Conservation (phyloP, 225 moss, liverwort and hornwort species). For the Takakia lepidozioides region DNA sequence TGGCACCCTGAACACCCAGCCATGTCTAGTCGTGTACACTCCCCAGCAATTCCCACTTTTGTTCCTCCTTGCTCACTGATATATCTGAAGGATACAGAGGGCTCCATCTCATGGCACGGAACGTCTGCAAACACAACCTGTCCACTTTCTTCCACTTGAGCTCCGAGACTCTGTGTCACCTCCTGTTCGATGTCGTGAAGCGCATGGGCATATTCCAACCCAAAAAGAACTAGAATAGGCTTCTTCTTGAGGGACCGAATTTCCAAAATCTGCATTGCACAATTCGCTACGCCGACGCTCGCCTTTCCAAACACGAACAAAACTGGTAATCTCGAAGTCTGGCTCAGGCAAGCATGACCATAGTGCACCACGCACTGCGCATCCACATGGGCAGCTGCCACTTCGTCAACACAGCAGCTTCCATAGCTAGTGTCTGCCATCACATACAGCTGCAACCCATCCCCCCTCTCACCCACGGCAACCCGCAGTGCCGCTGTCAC, state of each 20-base stretch:
- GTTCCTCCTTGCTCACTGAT: background rate
- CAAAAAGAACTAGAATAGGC: conserved; percentile 61
- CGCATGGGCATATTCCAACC: conserved; percentile 52
- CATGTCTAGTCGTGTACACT: too few relatives aligned
- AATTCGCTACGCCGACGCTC: conserved; percentile 29
- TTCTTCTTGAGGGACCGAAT: conserved; percentile 17
- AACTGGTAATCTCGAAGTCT: conserved; percentile 75
- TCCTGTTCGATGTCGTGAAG: conserved; percentile 32
- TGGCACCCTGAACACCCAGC: too few relatives aligned
- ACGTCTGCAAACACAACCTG: conserved; percentile 55
- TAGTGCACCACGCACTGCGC: conserved; percentile 91
- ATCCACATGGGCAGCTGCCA: conserved; percentile 91
- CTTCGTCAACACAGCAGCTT: conserved; percentile 95
- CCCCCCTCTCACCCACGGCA: conserved; percentile 23
- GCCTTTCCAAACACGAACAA: conserved; percentile 82
- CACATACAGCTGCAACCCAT: conserved; percentile 48
- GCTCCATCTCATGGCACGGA: conserved; percentile 54
- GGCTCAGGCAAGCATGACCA: conserved; percentile 76
- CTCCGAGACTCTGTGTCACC: conserved; percentile 4
- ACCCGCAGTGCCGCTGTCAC: conserved; percentile 52
- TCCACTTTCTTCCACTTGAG: too few relatives aligned
- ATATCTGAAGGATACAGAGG: too few relatives aligned
- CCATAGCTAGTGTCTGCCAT: conserved; percentile 97
- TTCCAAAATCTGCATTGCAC: conserved; percentile 35
- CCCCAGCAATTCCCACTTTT: too few relatives aligned